These are phyloP conservation scores for Actinomortierella wolfii DNA, from an alignment of 371 early-diverging fungal species.

Conservation along the genomic window DNA sequence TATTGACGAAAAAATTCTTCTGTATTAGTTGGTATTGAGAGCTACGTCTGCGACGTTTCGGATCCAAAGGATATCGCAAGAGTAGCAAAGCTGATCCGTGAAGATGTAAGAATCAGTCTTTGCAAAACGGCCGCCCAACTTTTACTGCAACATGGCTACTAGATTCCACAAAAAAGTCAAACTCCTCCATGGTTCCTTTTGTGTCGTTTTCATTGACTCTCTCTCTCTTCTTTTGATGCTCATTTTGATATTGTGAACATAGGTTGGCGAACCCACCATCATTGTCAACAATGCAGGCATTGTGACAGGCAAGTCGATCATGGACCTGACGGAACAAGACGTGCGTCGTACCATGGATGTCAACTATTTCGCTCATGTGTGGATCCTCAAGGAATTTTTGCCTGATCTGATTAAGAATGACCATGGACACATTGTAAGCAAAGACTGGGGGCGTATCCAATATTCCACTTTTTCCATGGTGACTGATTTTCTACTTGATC, in stretches of 20 bases:
- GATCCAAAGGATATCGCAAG: constrained; percentile 48
- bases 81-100: constrained; percentile 50
- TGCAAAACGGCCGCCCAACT: neutral
- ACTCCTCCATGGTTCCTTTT: no score
- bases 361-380: constrained; percentile 60
- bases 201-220: no score
- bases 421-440: constrained; percentile 59
- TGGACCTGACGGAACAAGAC: constrained; percentile 50
- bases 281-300: constrained; percentile 70
- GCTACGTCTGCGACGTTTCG: constrained; percentile 61
- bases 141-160: neutral
- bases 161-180: neutral
- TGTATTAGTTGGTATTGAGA: constrained; percentile 41
- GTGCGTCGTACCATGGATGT: constrained; percentile 51
- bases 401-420: constrained; percentile 56
- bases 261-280: constrained; percentile 59
- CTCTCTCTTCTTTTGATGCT: no score
- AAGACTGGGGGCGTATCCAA: no score
- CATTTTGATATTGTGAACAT: no score
- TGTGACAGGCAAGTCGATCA: constrained; percentile 49
- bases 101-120: constrained; percentile 27
- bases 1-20: constrained; percentile 15
- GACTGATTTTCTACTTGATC: no score
- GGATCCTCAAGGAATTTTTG: constrained; percentile 55
- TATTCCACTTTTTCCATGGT: no score